Evolutionary conservation across 192 early-diverging fungal genomes (phyloP).

Genomic region (Geranomyces michiganensis): DNA sequence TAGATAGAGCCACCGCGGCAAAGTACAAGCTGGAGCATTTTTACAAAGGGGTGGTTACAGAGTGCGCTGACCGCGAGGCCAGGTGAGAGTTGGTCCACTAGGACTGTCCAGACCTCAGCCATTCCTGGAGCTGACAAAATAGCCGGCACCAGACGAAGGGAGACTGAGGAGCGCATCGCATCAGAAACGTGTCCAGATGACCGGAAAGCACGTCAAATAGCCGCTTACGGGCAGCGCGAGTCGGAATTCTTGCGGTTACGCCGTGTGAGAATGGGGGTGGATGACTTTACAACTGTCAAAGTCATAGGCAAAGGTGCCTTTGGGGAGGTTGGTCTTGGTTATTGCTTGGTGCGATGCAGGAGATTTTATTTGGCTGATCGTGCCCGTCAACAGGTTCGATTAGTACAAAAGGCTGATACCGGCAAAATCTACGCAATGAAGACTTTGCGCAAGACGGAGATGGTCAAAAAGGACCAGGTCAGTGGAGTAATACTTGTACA

Average conservation of each 20-base stretch:
- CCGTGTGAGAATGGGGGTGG: conserved; percentile 80
- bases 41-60: conserved; percentile 85
- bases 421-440: conserved; percentile 99
- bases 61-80: conserved; percentile 76
- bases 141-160: conserved; percentile 59
- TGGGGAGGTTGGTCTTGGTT: conserved; percentile 72
- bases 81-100: conserved; percentile 32
- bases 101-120: neutral
- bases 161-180: conserved; percentile 76
- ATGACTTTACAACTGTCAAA: conserved; percentile 94
- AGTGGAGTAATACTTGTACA: neutral
- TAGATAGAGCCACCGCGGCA: conserved; percentile 87
- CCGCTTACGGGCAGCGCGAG: conserved; percentile 81
- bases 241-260: conserved; percentile 92
- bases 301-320: conserved; percentile 99
- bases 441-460: conserved; percentile 92
- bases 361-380: neutral
- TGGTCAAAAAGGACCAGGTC: conserved; percentile 98
- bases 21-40: conserved; percentile 92
- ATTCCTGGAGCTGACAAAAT: neutral
- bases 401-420: conserved; percentile 94
- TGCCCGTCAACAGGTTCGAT: conserved; percentile 66
- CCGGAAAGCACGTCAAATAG: conserved; percentile 82
- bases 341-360: neutral
- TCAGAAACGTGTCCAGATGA: conserved; percentile 83